A percentile compares a stretch with the other conserved stretches of the same genome.
Evolutionary conservation across 2,329 filamentous ascomycete species (phyloP).

Genomic region (Aspergillus viridinutans): DNA sequence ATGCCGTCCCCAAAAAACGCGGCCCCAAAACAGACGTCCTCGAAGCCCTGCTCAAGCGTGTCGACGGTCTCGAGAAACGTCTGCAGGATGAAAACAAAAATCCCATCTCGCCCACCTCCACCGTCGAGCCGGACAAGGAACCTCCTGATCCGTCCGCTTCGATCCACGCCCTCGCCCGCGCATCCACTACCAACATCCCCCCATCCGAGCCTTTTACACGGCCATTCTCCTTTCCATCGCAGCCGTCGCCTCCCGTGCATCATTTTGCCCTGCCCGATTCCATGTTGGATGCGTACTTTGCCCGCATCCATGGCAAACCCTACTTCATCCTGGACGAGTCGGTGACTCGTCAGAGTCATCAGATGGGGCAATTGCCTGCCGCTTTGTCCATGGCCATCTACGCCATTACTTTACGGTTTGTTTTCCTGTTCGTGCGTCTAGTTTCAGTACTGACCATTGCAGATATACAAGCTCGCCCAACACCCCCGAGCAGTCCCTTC

Average conservation of each 20-base stretch:
- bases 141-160: conserved; percentile 3
- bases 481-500: conserved; percentile 60
- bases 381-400: conserved; percentile 51
- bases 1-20: conserved; percentile 84
- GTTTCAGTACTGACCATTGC: conserved; percentile 10
- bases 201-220: conserved; percentile 8
- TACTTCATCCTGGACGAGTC: conserved; percentile 78
- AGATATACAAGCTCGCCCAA: conserved; percentile 67
- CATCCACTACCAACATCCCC: neutral
- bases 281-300: conserved; percentile 74
- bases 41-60: conserved; percentile 76
- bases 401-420: conserved; percentile 60
- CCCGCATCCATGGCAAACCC: conserved; percentile 73
- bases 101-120: conserved; percentile 39
- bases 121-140: conserved; percentile 23
- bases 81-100: conserved; percentile 63
- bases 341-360: conserved; percentile 66
- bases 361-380: conserved; percentile 59
- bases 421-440: neutral
- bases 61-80: conserved; percentile 78
- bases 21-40: conserved; percentile 87
- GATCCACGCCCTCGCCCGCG: conserved; percentile 10
- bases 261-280: conserved; percentile 53
- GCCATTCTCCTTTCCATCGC: conserved; percentile 1
- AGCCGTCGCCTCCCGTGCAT: conserved; percentile 39